phyloP scores from a whole-genome alignment of 1,284 basidiomycete species.

The Tremellales sp. region DNA sequence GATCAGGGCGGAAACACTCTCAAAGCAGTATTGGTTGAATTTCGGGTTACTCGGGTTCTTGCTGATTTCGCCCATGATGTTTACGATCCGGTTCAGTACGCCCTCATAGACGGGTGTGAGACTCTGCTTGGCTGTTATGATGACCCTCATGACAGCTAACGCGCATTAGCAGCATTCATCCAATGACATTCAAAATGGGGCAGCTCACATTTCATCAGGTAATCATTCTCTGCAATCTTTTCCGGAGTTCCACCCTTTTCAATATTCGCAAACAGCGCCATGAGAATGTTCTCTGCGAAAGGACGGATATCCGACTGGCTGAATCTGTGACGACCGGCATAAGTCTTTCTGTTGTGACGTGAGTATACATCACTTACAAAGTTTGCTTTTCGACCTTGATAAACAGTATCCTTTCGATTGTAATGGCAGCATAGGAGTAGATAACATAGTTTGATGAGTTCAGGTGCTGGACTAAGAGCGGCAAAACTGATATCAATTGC shows the following conservation, averaged over 20 bases:
- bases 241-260: conserved; percentile 79
- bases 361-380: conserved; percentile 53
- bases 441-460: conserved; percentile 75
- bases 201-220: conserved; percentile 88
- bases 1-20: conserved; percentile 87
- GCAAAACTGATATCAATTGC: conserved; percentile 86
- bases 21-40: conserved; percentile 97
- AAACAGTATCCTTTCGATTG: conserved; percentile 81
- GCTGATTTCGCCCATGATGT: conserved; percentile 79
- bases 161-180: not conserved
- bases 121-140: conserved; percentile 78
- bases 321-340: conserved; percentile 61
- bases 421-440: conserved; percentile 58
- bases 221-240: conserved; percentile 96
- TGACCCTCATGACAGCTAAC: conserved; percentile 84
- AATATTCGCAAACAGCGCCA: conserved; percentile 75
- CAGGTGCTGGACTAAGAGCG: conserved; percentile 81
- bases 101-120: conserved; percentile 65
- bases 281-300: conserved; percentile 69
- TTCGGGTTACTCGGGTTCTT: conserved; percentile 96
- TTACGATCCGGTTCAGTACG: conserved; percentile 71
- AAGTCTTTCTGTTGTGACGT: conserved; percentile 15
- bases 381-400: conserved; percentile 72
- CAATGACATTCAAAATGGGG: not conserved
- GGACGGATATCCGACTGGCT: conserved; percentile 79